A percentile compares a stretch with the other conserved stretches of the same genome.
Conservation (phyloP, 1,284 basidiomycete genomes). For the Ustilago curta region DNA sequence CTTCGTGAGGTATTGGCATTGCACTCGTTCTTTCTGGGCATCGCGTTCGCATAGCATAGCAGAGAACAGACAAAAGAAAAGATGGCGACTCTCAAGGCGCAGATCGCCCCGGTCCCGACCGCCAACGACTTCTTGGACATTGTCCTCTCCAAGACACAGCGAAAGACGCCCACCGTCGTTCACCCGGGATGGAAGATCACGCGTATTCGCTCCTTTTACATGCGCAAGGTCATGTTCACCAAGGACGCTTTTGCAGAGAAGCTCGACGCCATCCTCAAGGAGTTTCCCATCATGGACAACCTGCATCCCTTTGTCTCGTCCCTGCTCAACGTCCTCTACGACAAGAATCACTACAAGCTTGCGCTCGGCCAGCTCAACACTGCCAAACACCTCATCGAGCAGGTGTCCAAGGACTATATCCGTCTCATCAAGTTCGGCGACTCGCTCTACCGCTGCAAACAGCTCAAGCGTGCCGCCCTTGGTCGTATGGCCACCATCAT, state of each 20-base stretch:
- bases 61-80: too few species aligned
- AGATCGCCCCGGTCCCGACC: slow-evolving; percentile 94
- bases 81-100: slow-evolving; percentile 65
- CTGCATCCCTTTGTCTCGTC: slow-evolving; percentile 68
- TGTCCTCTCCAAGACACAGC: slow-evolving; percentile 90
- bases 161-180: slow-evolving; percentile 93
- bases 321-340: slow-evolving; percentile 69
- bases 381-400: slow-evolving; percentile 67
- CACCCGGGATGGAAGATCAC: slow-evolving; percentile 93
- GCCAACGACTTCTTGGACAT: slow-evolving; percentile 95
- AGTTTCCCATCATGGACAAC: slow-evolving; percentile 78
- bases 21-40: neutral
- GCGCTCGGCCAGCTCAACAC: slow-evolving; percentile 69
- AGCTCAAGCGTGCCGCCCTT: slow-evolving; percentile 68
- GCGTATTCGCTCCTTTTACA: slow-evolving; percentile 89
- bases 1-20: neutral
- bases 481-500: slow-evolving; percentile 70
- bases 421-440: slow-evolving; percentile 69
- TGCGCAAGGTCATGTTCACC: slow-evolving; percentile 99
- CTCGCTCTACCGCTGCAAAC: slow-evolving; percentile 68
- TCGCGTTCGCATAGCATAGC: neutral
- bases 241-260: slow-evolving; percentile 98
- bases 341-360: slow-evolving; percentile 70
- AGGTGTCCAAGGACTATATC: slow-evolving; percentile 69
- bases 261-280: slow-evolving; percentile 88